Evolutionary conservation across 192 early-diverging fungal species (phyloP).

Genomic region (Coemansia sp.): DNA sequence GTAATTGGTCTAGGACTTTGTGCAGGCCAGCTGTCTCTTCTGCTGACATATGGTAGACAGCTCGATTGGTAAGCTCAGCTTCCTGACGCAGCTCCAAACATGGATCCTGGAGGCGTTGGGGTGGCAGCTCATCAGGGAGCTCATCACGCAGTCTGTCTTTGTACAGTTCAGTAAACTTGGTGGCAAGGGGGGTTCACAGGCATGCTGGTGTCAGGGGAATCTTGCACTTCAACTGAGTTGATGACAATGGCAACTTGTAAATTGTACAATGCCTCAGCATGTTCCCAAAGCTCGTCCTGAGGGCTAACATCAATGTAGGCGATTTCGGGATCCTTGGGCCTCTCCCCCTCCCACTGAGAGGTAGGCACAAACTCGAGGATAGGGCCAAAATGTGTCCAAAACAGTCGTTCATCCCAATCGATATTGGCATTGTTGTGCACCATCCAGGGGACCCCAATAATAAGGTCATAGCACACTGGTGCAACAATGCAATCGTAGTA

Average conservation of each 20-base stretch:
- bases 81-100: background rate
- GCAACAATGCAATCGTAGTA: background rate
- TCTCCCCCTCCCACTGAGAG: background rate
- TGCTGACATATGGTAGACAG: slow-evolving; percentile 3
- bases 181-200: no score
- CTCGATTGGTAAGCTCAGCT: background rate
- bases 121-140: no score
- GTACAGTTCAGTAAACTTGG: no score
- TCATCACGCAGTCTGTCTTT: no score
- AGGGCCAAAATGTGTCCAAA: background rate
- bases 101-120: background rate
- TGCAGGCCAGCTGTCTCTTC: background rate
- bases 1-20: background rate
- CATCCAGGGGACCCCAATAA: background rate
- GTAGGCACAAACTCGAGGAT: background rate
- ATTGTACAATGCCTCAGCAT: no score
- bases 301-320: background rate
- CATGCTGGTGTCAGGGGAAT: no score
- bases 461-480: background rate
- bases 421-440: background rate
- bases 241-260: no score
- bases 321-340: no score
- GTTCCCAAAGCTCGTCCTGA: background rate
- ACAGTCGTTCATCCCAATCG: background rate
- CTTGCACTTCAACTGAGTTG: no score